Evolutionary conservation across 768 basidiomycete species (phyloP), one percentile per base, ranked within the genome.

Genomic region (Pleurotus giganteus): DNA sequence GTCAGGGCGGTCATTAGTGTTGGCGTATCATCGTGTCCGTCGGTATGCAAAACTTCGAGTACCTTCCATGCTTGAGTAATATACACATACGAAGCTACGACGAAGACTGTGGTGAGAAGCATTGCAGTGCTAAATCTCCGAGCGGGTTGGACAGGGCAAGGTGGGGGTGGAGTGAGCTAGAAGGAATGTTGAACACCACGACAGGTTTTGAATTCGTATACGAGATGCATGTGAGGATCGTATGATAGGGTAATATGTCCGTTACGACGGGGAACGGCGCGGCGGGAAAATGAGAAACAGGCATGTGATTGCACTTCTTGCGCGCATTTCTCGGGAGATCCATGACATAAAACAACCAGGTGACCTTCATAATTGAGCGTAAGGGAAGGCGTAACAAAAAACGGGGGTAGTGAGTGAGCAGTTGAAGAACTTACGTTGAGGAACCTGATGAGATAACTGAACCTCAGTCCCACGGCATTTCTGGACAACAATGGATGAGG

Each of bases 1-100:
- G 74, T 70, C 11, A 84, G 65, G 4, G 75, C 77, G n/a, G 76
- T 70, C 6, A 70, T 60, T 6, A 85, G 64, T 0, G 74, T 71
- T 13, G 80, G 80, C 2, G 78, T 77, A 58, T 85, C 85, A 42
- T 86, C 82, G 41, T 67, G 63, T 17, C 78, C 76, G 0, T 66
- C 62, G 2, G 63, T 60, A 57, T 84, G 82, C 1, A 80, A 75
- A 9, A 84, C 83, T 15, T 71, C 64, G 53, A 79, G 82, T 0
- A 78, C 82, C 39, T 69, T 71, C 79, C 79, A 81, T 2, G 71
- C 77, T 28, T 58, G 49, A 2, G 64, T 69, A 39, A 60, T 42
- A 19, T 60, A 60, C 26, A 55, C 60, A 34, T 66, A 61, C 4
- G 66, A 56, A 23, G 71, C 60, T 3, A 68, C 58, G 49, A 64